Percentiles rank a stretch among this genome's conserved stretches.
These are phyloP conservation scores for Aegilops tauschii DNA, from an alignment of 176 grass and related monocot genomes.

Conservation along the genomic window DNA sequence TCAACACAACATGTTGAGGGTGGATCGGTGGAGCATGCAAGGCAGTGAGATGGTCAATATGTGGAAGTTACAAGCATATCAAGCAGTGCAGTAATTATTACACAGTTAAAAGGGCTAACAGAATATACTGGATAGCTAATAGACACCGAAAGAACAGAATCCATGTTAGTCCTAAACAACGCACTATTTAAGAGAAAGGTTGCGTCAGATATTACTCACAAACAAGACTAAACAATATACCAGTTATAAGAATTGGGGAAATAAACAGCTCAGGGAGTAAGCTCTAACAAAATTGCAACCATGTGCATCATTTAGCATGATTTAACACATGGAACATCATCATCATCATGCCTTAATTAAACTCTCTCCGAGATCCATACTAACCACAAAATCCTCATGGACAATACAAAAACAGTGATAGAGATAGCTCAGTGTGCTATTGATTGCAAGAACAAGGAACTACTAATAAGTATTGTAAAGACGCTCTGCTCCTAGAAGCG, in stretches of 20 bases:
- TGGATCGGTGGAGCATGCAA: neutral
- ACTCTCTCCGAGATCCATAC: neutral
- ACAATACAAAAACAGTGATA: conserved; percentile 6
- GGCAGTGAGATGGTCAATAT: neutral
- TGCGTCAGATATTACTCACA: neutral
- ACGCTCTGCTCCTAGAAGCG: conserved; percentile 26
- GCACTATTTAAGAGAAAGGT: neutral
- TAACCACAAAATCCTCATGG: conserved; percentile 19
- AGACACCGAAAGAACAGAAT: neutral
- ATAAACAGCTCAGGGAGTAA: neutral
- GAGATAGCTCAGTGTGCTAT: neutral
- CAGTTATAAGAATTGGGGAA: neutral
- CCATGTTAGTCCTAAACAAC: neutral
- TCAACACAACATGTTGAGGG: neutral
- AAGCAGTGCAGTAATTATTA: neutral
- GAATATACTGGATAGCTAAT: neutral
- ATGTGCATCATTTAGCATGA: neutral
- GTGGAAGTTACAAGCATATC: neutral
- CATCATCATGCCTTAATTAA: conserved; percentile 5
- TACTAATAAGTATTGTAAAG: neutral
- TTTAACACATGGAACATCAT: neutral
- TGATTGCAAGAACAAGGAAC: neutral
- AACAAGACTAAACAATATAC: neutral
- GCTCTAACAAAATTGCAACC: neutral
- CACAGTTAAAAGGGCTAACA: neutral